These are phyloP conservation scores for Neckera pumila DNA, from an alignment of 225 moss, liverwort and hornwort genomes.

Conservation along the genomic window DNA sequence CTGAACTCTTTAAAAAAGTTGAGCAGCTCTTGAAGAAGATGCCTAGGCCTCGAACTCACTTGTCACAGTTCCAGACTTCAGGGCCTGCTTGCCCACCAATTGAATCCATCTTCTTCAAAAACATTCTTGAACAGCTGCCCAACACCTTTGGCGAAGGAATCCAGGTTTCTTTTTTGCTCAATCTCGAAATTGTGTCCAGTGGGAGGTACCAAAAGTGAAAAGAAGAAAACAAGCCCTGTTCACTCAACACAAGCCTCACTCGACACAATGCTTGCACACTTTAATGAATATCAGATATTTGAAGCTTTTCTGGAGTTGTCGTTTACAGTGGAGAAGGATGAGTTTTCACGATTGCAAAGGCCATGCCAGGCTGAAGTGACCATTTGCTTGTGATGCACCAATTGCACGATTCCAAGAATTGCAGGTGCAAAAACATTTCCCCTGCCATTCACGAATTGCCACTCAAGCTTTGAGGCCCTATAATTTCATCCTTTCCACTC, in stretches of 20 bases:
- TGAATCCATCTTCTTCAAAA: background rate
- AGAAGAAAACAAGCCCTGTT: background rate
- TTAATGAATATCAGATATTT: background rate
- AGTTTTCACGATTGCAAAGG: background rate
- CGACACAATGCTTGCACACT: background rate
- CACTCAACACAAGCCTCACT: too few species aligned
- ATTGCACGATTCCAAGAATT: background rate
- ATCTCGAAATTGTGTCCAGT: background rate
- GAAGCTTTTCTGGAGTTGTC: background rate
- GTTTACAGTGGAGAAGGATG: background rate
- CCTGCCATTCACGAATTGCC: background rate
- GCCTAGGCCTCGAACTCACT: background rate
- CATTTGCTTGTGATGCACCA: background rate
- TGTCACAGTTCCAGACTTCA: background rate
- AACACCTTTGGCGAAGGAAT: too few species aligned
- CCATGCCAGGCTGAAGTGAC: background rate
- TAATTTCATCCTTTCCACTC: background rate
- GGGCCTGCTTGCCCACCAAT: background rate
- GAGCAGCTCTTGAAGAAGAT: background rate
- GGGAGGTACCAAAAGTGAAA: background rate
- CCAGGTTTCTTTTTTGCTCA: background rate
- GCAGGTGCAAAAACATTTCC: background rate
- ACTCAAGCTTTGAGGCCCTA: background rate
- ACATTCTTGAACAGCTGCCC: background rate
- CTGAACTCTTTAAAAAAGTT: background rate